Evolutionary conservation across 345 rosid genomes (phyloP).

Genomic region (Salix caprea): DNA sequence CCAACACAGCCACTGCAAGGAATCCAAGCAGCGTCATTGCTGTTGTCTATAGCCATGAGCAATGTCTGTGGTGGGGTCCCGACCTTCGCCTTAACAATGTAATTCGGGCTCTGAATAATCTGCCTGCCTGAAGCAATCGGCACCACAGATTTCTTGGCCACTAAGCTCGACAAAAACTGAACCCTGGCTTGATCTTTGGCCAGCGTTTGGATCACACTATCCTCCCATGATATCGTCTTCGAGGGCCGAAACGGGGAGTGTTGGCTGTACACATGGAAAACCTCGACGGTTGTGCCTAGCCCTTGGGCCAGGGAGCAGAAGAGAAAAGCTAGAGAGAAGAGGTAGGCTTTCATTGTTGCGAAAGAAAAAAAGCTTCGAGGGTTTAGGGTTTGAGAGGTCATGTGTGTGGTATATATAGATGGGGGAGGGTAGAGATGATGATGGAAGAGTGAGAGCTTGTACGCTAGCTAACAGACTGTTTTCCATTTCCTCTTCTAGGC

Average conservation of each 20-base stretch:
- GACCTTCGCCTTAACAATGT: conserved; percentile 60
- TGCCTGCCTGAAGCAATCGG: conserved; percentile 90
- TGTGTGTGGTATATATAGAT: conserved; percentile 18
- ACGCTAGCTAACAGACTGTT: conserved; percentile 50
- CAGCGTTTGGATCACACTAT: conserved; percentile 56
- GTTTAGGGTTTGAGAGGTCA: background rate
- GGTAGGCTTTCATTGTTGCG: conserved; percentile 24
- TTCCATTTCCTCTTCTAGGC: conserved; percentile 41
- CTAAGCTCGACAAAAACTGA: conserved; percentile 62
- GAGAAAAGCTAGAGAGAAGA: conserved; percentile 19
- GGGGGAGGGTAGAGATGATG: background rate
- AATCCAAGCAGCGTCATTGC: conserved; percentile 85
- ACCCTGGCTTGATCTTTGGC: conserved; percentile 72
- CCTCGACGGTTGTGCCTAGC: conserved; percentile 53
- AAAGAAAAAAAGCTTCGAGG: conserved; percentile 7
- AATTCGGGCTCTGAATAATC: conserved; percentile 77
- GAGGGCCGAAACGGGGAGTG: conserved; percentile 69
- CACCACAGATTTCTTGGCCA: conserved; percentile 55
- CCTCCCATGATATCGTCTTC: conserved; percentile 69
- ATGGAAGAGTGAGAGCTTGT: background rate
- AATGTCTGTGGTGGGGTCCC: conserved; percentile 84
- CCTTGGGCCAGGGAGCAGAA: conserved; percentile 33
- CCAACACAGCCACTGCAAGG: conserved; percentile 81
- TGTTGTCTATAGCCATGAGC: conserved; percentile 86
- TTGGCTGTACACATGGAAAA: conserved; percentile 70